A percentile compares a stretch with the other conserved stretches of the same genome.
phyloP scores from a whole-genome alignment of 2,329 filamentous ascomycete genomes.

The Sporothrix globosa region DNA sequence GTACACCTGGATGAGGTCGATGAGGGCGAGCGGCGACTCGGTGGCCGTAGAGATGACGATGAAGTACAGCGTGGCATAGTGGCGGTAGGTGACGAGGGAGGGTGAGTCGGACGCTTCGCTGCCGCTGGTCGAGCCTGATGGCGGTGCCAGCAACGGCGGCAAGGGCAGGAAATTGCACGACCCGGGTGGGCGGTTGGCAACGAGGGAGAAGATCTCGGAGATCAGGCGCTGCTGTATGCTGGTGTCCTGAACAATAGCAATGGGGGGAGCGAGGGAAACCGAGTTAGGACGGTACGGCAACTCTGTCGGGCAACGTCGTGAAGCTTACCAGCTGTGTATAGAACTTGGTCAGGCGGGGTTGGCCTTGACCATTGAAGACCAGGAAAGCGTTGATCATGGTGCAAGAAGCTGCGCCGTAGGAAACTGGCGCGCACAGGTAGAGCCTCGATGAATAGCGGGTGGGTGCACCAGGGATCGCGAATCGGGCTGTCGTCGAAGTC shows the following conservation, averaged over 20 bases:
- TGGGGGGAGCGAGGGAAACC: neutral
- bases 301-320: neutral
- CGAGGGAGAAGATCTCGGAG: conserved; percentile 94
- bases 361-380: conserved; percentile 97
- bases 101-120: conserved; percentile 76
- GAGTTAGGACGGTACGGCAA: too few relatives aligned
- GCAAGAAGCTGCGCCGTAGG: neutral
- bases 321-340: conserved; percentile 87
- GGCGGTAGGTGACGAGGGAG: conserved; percentile 93
- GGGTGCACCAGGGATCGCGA: neutral
- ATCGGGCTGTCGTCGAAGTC: neutral
- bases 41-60: conserved; percentile 97
- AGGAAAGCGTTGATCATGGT: conserved; percentile 97
- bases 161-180: conserved; percentile 96
- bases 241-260: conserved; percentile 69
- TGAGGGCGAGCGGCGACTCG: conserved; percentile 90
- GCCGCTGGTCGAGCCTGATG: conserved; percentile 66
- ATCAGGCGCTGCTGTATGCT: conserved; percentile 96
- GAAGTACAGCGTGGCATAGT: conserved; percentile 98
- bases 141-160: conserved; percentile 65
- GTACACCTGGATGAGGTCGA: conserved; percentile 97
- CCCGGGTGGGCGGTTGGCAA: conserved; percentile 85
- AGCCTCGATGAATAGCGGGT: neutral
- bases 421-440: neutral
- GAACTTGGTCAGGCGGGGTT: conserved; percentile 96